phyloP scores from a whole-genome alignment of 2,329 filamentous ascomycete genomes.

The Plectosphaerella plurivora region DNA sequence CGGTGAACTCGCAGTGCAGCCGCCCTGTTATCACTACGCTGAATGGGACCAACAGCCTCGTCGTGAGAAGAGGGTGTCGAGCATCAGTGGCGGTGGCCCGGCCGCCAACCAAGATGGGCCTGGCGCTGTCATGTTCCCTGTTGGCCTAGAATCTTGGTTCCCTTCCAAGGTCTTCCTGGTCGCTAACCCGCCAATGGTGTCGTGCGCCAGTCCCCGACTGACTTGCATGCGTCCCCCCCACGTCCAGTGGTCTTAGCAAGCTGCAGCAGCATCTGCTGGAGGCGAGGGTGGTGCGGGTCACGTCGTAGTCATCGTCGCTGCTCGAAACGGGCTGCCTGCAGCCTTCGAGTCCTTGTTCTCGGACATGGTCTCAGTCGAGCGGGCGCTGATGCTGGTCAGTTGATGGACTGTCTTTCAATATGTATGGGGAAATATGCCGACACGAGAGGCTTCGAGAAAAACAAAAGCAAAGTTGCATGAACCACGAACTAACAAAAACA shows the following conservation, averaged over 20 bases:
- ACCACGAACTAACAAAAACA: background rate
- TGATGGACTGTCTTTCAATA: background rate
- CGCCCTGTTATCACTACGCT: background rate
- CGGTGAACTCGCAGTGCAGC: background rate
- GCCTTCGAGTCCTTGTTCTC: too few relatives aligned
- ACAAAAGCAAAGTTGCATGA: background rate
- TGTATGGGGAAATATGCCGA: background rate
- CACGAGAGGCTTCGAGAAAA: too few relatives aligned
- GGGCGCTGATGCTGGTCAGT: background rate
- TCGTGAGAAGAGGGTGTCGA: background rate
- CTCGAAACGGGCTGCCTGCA: too few relatives aligned
- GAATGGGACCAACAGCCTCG: background rate
- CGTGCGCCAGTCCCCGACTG: background rate
- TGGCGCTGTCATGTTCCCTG: background rate
- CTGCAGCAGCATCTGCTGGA: too few relatives aligned
- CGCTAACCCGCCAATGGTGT: background rate
- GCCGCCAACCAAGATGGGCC: background rate
- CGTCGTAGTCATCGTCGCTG: too few relatives aligned
- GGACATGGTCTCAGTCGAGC: too few relatives aligned
- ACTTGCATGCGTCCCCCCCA: background rate
- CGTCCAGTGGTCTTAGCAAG: background rate
- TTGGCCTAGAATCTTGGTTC: background rate
- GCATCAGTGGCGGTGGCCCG: background rate
- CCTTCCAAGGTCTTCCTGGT: too few relatives aligned
- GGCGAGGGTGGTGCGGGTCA: too few relatives aligned